phyloP scores from a whole-genome alignment of 1,284 basidiomycete genomes.

The Meira miltonrushii region DNA sequence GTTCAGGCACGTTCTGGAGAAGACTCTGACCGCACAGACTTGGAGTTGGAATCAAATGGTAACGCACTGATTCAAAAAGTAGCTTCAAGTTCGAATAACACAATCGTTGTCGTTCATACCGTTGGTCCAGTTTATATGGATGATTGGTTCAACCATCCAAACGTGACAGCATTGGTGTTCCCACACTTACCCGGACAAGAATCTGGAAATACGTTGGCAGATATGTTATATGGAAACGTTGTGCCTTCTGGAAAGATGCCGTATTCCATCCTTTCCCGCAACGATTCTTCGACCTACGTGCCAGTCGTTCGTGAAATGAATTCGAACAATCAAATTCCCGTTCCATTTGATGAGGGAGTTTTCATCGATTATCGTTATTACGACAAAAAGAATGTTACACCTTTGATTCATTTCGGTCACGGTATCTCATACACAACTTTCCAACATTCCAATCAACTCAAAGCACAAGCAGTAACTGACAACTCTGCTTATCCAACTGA shows the following conservation, averaged over 20 bases:
- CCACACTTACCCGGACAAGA: conserved; percentile 71
- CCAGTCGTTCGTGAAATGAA: conserved; percentile 46
- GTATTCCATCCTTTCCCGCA: conserved; percentile 59
- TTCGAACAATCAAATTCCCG: conserved; percentile 52
- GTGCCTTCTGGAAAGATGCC: conserved; percentile 55
- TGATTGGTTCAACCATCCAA: conserved; percentile 23
- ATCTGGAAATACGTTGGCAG: conserved; percentile 68
- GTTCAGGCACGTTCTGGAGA: conserved; percentile 53
- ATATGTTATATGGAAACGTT: conserved; percentile 63
- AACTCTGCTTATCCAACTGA: conserved; percentile 48
- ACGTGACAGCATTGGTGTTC: conserved; percentile 55
- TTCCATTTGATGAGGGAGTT: conserved; percentile 67
- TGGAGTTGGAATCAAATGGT: conserved; percentile 72
- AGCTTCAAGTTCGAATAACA: conserved; percentile 30
- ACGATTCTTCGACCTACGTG: conserved; percentile 60
- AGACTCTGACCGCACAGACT: conserved; percentile 64
- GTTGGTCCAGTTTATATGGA: conserved; percentile 27
- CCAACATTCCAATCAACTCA: conserved; percentile 45
- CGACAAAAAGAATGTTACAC: conserved; percentile 62
- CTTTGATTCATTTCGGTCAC: conserved; percentile 71
- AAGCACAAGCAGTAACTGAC: conserved; percentile 23
- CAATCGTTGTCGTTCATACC: conserved; percentile 28
- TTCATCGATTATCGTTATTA: conserved; percentile 66
- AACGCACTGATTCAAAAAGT: conserved; percentile 54
- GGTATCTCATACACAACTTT: conserved; percentile 80